Evolutionary conservation across 192 early-diverging fungal species (phyloP), one percentile per base, ranked within the genome.

Genomic region (Coemansia sp.): DNA sequence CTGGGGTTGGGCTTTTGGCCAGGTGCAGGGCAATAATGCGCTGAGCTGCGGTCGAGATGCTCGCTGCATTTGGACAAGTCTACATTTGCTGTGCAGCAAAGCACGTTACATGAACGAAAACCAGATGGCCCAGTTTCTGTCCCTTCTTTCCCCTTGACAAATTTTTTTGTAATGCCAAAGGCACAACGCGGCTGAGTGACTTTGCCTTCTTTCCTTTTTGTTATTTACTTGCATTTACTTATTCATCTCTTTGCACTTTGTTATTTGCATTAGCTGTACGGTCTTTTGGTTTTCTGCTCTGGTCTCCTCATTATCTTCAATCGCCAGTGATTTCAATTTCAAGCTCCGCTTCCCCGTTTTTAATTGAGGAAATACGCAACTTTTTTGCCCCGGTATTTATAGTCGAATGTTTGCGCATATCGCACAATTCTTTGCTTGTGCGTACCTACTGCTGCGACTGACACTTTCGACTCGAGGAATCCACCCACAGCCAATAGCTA

Each of bases 181-280:
- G 7, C 16, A 19, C n/a, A 49, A 8, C 43, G 16, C 19, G 48
- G 48, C 48, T 19, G 19, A 17, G 17, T 49, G 48, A 49, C 41
- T 21, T 43, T 39, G 38, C 19, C n/a, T 22, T 59, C 38, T 39
- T 59, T 43, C 26, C 17, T 59, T 45, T n/a, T 39, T 59, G 41
- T 12, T n/a, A 45, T 45, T 45, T 45, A 45, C 16, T 10, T 59
- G 19, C 57, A 59, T 59, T 11, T 59, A 23, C 38, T 43, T 39
- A 19, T 39, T 21, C 16, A 39, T 59, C n/a, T 39, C 37, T 31
- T 59, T 41, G 37, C 31, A 43, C 21, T 10, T 57, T 57, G 31
- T 35, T 17, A 27, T 14, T 22, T 59, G 31, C 57, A 39, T 59
- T 21, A 4, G 7, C 31, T 8, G 31, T 8, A 35, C 31, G 31